Base-by-base conservation (phyloP, 805 yeast genomes). In the Starmerella scarabaei region DNA sequence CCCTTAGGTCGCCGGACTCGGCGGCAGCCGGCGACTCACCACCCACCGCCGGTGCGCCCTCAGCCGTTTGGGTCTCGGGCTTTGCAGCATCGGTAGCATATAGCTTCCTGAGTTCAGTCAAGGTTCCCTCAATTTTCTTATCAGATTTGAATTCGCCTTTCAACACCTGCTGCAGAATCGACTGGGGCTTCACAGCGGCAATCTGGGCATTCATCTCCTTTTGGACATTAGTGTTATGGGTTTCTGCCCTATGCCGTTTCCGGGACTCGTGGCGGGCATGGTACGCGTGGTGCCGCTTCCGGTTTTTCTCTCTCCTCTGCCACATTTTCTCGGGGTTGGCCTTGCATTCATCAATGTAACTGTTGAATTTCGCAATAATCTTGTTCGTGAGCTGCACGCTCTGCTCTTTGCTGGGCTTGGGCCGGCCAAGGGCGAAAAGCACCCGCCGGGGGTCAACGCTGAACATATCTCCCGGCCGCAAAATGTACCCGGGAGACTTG, bases 381-480 rank as follows among this genome's bases (percentile, higher is more conserved):
- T 65, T 65, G 53, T 72, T 73, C 57, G 84, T 94, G 32, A 77
- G 67, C 49, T 72, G 72, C 40, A 80, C 64, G 8, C 94, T 72
- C 53, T 75, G 68, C 48, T 69, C 70, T 33, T 80, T 59, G 42
- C 80, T 68, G 38, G 97, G 97, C 61, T 86, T 88, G 44, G 68
- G 65, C 37, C 81, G 73, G 47, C 97, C 97, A 60, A 86, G 62
- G 2, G 95, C 95, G 43, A 68, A 69, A 41, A 88, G 65, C 8
- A 85, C 97, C 53, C 78, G 77, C 45, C 78, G 86, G 9, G 97
- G 96, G 36, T 70, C 73, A 30, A 86, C 94, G 45, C 75, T 67
- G 61, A 86, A 85, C 33, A 86, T 65, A 60, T 88, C 98, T 33
- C 97, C 97, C 12, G 88, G 75, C 47, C 71, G 65, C 53, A 88